Evolutionary conservation across 495 filamentous ascomycete genomes (phyloP).

Genomic region (Apodospora peruviana): DNA sequence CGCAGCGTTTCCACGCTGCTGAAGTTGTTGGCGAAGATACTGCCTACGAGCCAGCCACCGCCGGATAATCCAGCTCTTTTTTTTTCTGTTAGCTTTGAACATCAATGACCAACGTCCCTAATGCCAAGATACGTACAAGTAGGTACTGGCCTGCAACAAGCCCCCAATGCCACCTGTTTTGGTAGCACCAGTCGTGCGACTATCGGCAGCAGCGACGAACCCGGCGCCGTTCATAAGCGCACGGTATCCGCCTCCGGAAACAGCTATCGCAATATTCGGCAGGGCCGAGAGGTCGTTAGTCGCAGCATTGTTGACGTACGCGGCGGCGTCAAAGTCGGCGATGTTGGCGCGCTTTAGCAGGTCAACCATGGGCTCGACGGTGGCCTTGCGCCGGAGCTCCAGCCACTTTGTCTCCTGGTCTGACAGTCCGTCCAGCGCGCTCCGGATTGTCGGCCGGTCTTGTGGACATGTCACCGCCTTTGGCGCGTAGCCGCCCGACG

Average conservation of each 20-base stretch:
- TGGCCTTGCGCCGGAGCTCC: slow-evolving; percentile 45
- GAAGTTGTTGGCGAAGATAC: slow-evolving; percentile 87
- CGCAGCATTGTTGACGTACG: slow-evolving; percentile 56
- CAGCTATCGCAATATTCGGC: slow-evolving; percentile 61
- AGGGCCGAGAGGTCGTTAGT: slow-evolving; percentile 55
- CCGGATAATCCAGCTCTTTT: slow-evolving; percentile 67
- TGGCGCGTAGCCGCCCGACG: slow-evolving; percentile 52
- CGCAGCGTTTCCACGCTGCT: slow-evolving; percentile 62
- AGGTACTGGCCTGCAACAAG: slow-evolving; percentile 77
- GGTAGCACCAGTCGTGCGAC: slow-evolving; percentile 62
- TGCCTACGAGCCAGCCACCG: slow-evolving; percentile 83
- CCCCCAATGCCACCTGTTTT: slow-evolving; percentile 71
- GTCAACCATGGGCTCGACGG: slow-evolving; percentile 61
- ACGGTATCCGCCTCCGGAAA: slow-evolving; percentile 72
- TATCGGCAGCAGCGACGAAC: slow-evolving; percentile 78
- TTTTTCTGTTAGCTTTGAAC: slow-evolving; percentile 2
- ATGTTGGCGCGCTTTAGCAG: slow-evolving; percentile 71
- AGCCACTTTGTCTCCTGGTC: slow-evolving; percentile 65
- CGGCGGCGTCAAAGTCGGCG: slow-evolving; percentile 64
- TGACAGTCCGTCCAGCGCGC: slow-evolving; percentile 51
- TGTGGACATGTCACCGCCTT: slow-evolving; percentile 45
- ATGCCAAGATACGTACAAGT: slow-evolving; percentile 51
- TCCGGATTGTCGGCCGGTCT: slow-evolving; percentile 40
- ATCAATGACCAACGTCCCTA: no score
- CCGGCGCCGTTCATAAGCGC: slow-evolving; percentile 88